These are phyloP conservation scores for Pythium grandisporangium DNA, from an alignment of 352 stramenopile species.

Conservation along the genomic window DNA sequence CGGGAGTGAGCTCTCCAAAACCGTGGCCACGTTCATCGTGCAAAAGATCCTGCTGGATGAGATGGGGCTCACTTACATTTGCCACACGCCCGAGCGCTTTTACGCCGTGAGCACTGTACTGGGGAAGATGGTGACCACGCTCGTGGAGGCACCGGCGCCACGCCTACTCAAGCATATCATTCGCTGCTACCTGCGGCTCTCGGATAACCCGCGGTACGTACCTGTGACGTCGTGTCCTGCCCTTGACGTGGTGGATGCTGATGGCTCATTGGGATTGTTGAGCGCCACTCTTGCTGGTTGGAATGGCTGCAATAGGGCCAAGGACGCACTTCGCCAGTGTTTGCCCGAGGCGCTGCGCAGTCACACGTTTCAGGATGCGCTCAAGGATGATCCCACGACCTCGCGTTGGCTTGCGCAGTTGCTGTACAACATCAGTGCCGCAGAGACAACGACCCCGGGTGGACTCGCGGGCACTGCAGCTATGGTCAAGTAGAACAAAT, in stretches of 20 bases:
- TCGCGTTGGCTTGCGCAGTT: constrained; percentile 95
- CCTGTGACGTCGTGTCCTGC: neutral
- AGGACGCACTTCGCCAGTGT: constrained; percentile 96
- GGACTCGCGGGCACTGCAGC: neutral
- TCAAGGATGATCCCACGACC: constrained; percentile 95
- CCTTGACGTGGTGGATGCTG: too few relatives aligned
- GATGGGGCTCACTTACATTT: constrained; percentile 98
- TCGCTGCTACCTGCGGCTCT: constrained; percentile 95
- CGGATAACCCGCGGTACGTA: constrained; percentile 52
- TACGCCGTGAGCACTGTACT: constrained; percentile 90
- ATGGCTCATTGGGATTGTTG: too few relatives aligned
- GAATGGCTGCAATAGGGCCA: constrained; percentile 88
- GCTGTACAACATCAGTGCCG: constrained; percentile 85
- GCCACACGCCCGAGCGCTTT: constrained; percentile 94
- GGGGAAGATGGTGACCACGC: constrained; percentile 94
- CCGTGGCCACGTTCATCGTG: constrained; percentile 99
- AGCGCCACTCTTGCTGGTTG: too few relatives aligned
- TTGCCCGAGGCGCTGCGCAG: constrained; percentile 91
- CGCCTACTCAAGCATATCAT: constrained; percentile 99
- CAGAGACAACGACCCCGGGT: constrained; percentile 3
- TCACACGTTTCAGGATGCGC: constrained; percentile 89
- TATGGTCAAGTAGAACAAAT: constrained; percentile 18
- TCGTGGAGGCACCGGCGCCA: constrained; percentile 91
- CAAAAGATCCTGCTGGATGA: constrained; percentile 99
- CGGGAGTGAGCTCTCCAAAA: constrained; percentile 97